A percentile compares a stretch with the other conserved stretches of the same genome.
Conservation (phyloP, 257 asterid genomes). For the Solanum virginianum region DNA sequence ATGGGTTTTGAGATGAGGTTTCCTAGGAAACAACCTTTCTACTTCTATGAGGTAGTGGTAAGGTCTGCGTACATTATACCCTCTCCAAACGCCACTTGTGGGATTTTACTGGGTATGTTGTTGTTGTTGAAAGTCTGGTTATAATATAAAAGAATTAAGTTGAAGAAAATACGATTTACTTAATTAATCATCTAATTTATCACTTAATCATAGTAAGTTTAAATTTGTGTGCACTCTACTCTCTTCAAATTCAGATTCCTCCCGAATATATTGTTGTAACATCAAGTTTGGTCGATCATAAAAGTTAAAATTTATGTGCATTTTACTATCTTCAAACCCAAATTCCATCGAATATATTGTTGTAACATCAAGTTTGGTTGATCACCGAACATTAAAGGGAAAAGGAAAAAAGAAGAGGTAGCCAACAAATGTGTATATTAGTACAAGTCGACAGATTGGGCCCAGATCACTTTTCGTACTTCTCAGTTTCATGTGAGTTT, state of each 20-base stretch:
- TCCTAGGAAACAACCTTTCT: too few species aligned
- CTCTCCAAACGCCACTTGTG: too few species aligned
- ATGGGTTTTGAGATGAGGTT: too few species aligned
- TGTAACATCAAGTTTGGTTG: too few species aligned
- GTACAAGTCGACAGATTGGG: neutral
- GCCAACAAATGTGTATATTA: neutral
- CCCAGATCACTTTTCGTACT: neutral
- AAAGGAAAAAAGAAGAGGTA: neutral
- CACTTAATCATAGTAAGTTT: neutral
- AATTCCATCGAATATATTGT: too few species aligned
- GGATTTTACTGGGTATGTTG: too few species aligned
- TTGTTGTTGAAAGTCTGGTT: neutral
- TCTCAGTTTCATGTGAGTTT: neutral
- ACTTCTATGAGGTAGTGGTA: too few species aligned
- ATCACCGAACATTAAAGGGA: too few species aligned
- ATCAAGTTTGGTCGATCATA: too few species aligned
- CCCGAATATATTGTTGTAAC: too few species aligned
- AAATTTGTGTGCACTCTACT: neutral
- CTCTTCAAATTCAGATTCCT: neutral
- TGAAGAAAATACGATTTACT: neutral
- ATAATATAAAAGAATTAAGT: neutral
- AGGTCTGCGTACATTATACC: too few species aligned
- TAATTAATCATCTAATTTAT: neutral
- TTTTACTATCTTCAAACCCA: neutral
- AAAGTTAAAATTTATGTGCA: neutral